Base-by-base conservation (phyloP, 2,329 filamentous ascomycete species). In the Ramularia endophylla region DNA sequence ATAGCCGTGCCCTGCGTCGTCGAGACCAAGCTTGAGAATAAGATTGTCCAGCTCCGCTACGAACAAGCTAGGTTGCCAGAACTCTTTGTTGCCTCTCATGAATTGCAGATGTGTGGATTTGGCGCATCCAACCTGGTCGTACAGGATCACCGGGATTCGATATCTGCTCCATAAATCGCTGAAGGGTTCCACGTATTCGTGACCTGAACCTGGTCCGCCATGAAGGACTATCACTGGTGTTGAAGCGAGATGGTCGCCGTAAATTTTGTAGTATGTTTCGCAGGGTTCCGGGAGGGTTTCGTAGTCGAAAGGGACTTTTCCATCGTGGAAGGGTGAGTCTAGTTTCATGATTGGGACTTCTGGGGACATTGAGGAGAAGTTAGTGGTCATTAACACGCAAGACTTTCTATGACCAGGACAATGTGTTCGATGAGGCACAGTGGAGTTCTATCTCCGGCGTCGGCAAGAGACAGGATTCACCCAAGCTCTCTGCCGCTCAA, bases 81-180 rank as follows among this genome's bases (percentile, higher is more conserved):
- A 73, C 0, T 33, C 31, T 4, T 62, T 60, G 37, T 70, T 62
- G 4, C 65, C 62, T 4, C 50, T 47, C 38, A 65, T 68, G 17
- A 70, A 63, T 0, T 51, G 64, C 3, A 73, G 58, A 42, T 68
- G 71, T 0, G 71, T 74, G 2, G 66, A 71, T n/a, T 46, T 50
- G 5, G 68, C 70, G 43, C 62, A 65, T 12, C 71, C 70, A 33
- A 74, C 59, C 46, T 74, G 69, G 51, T 74, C 71, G 52, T 74
- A 74, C 50, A 72, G 65, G 19, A 74, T 52, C 2, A 74, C 53
- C 0, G 71, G 66, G 4, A 63, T 59, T 13, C 51, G 42, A 43
- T 60, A 55, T 4, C 49, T 37, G 1, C 43, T 36, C 15, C 56
- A 45, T 2, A 72, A 56, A 20, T 62, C 56, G 0, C 45, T 52